Percentiles rank a stretch among this genome's conserved stretches.
These are phyloP conservation scores for Lachnellula suecica DNA, from an alignment of 2,329 filamentous ascomycete genomes.

Conservation along the genomic window DNA sequence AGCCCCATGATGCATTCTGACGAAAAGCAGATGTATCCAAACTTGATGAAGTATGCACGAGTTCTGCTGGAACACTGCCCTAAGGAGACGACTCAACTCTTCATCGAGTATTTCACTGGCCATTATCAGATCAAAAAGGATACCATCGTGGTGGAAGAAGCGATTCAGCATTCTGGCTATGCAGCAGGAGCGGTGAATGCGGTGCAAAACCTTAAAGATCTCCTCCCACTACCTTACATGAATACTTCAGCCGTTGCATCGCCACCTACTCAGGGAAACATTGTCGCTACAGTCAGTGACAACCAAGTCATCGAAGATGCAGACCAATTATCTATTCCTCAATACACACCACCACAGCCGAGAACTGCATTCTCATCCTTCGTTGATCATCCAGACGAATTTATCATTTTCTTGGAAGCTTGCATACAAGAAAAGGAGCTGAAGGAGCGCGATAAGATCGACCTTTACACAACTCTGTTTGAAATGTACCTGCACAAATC, in stretches of 20 bases:
- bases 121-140: slow-evolving; percentile 74
- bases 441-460: slow-evolving; percentile 73
- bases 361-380: slow-evolving; percentile 93
- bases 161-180: slow-evolving; percentile 27
- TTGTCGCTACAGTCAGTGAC: slow-evolving; percentile 53
- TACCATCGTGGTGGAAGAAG: slow-evolving; percentile 30
- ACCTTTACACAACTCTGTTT: slow-evolving; percentile 92
- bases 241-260: slow-evolving; percentile 59
- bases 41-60: slow-evolving; percentile 92
- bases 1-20: slow-evolving; percentile 5
- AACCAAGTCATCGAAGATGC: slow-evolving; percentile 50
- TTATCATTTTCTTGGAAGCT: slow-evolving; percentile 89
- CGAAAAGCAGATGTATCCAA: slow-evolving; percentile 68
- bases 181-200: slow-evolving; percentile 63
- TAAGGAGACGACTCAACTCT: slow-evolving; percentile 77
- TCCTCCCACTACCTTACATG: slow-evolving; percentile 85
- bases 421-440: slow-evolving; percentile 72
- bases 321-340: slow-evolving; percentile 38
- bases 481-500: slow-evolving; percentile 97
- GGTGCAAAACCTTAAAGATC: slow-evolving; percentile 80
- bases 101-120: slow-evolving; percentile 93
- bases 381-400: slow-evolving; percentile 88
- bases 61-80: slow-evolving; percentile 88
- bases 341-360: slow-evolving; percentile 79
- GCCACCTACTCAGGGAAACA: slow-evolving; percentile 49